phyloP scores from a whole-genome alignment of 306 rosid species.

The Vigna reflexopilosa region DNA sequence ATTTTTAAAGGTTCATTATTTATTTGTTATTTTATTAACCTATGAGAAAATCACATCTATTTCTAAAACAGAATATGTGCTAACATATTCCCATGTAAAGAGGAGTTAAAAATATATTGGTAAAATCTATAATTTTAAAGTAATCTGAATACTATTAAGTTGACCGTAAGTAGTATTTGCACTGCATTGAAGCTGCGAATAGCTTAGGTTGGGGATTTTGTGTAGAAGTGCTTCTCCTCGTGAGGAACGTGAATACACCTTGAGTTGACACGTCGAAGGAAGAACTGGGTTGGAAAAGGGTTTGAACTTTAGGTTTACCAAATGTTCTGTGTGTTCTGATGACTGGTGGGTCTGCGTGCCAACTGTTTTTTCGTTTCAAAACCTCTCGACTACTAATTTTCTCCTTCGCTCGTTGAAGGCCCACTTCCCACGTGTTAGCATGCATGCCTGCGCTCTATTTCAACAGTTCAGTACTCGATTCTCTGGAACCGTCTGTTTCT shows the following conservation, averaged over 20 bases:
- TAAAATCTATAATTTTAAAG: no score
- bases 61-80: no score
- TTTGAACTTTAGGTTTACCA: conserved; percentile 51
- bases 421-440: conserved; percentile 27
- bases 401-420: conserved; percentile 19
- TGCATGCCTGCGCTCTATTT: not conserved
- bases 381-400: conserved; percentile 2
- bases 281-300: conserved; percentile 35
- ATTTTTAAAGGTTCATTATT: no score
- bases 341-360: conserved; percentile 41
- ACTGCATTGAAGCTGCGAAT: not conserved
- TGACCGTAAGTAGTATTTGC: not conserved
- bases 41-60: no score
- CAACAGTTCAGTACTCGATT: conserved; percentile 35
- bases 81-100: no score
- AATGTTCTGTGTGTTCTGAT: conserved; percentile 50
- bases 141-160: no score
- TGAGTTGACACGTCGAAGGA: not conserved
- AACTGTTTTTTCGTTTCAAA: not conserved
- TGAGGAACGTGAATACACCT: conserved; percentile 14
- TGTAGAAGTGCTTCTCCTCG: not conserved
- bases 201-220: not conserved
- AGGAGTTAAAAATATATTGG: no score
- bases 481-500: conserved; percentile 5
- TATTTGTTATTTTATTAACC: no score